Evolutionary conservation across 306 rosid species (phyloP), one percentile per base, ranked within the genome.

Genomic region (Glycine latifolia): DNA sequence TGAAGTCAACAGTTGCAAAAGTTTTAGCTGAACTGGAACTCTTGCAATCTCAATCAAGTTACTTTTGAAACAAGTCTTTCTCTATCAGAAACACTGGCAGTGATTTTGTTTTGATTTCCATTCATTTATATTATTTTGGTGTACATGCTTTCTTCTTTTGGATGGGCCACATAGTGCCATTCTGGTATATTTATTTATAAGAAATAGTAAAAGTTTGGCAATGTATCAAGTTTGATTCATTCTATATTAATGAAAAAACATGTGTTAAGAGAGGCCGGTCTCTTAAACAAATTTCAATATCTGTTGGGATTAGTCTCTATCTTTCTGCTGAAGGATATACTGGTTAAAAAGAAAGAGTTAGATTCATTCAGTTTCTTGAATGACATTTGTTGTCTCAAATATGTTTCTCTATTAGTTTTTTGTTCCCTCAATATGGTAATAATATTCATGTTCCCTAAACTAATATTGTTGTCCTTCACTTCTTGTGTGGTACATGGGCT

Each of bases 1-100:
- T 94, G 89, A 90, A 92, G 83, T 85, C 98, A 63, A 79, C 89
- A 10, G 88, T 88, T 31, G 94, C 95, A 12, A 94, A 92, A 86
- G 31, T 94, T 33, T 89, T 92, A 67, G 94, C 93, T 6, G 91
- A 89, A 61, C 82, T 94, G 16, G 95, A 94, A 79, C 91, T 94
- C 54, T 80, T 94, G 85, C 97, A 88, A 67, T 74, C 39, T 86
- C 97, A 94, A 62, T 89, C 91, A 73, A 88, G 91, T 86, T 94
- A 94, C 87, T 93, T 91, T 54, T 94, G 88, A 89, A 67, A 56
- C 77, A 73, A 76, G 49, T 47, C 54, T 31, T 79, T 62, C 81
- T 13, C 5, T 56, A 54, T 86, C 63, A 37, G 54, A 66, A 76
- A 20, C 73, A 11, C 16, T 82, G 77, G 76, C n/a, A 41, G 11